Conservation (phyloP, 2,329 filamentous ascomycete genomes). For the Elsinoe necatrix region DNA sequence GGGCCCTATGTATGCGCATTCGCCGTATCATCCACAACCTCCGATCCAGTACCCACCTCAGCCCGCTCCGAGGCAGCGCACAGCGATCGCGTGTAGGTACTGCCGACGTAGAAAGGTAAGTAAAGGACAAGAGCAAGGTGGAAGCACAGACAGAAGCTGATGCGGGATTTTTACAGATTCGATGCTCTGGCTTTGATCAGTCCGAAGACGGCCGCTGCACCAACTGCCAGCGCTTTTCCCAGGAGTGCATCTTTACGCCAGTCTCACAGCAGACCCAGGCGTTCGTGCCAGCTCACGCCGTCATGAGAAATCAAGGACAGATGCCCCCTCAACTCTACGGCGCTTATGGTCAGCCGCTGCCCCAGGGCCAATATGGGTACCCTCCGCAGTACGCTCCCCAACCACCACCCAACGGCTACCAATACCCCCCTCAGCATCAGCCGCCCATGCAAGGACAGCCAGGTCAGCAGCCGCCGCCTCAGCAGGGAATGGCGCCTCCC, state of each 20-base stretch:
- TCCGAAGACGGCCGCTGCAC: conserved; percentile 63
- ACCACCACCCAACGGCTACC: conserved; percentile 22
- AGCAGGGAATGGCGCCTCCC: conserved; percentile 35
- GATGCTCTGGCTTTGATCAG: conserved; percentile 66
- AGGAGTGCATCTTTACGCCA: conserved; percentile 69
- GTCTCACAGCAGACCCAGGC: conserved; percentile 66
- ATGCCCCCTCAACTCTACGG: conserved; percentile 43
- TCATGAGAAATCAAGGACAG: conserved; percentile 41
- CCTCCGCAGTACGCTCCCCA: conserved; percentile 18
- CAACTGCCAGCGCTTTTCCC: conserved; percentile 65
- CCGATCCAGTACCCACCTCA: conserved; percentile 37
- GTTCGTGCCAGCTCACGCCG: conserved; percentile 63
- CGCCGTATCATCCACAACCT: conserved; percentile 35
- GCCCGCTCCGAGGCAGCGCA: conserved; percentile 51
- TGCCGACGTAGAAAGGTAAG: conserved; percentile 51
- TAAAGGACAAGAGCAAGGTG: not conserved
- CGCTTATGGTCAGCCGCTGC: conserved; percentile 44
- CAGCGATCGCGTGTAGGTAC: conserved; percentile 53
- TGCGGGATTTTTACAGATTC: conserved; percentile 47
- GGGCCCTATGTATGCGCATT: conserved; percentile 37
- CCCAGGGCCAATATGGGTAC: conserved; percentile 26
- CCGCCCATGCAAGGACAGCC: conserved; percentile 22
- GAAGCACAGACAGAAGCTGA: not conserved
- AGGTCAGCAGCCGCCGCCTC: conserved; percentile 34
- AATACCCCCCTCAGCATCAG: conserved; percentile 27